Evolutionary conservation across 148 eudicot species (phyloP), one percentile per base, ranked within the genome.

Genomic region (Suaeda aralocaspica): DNA sequence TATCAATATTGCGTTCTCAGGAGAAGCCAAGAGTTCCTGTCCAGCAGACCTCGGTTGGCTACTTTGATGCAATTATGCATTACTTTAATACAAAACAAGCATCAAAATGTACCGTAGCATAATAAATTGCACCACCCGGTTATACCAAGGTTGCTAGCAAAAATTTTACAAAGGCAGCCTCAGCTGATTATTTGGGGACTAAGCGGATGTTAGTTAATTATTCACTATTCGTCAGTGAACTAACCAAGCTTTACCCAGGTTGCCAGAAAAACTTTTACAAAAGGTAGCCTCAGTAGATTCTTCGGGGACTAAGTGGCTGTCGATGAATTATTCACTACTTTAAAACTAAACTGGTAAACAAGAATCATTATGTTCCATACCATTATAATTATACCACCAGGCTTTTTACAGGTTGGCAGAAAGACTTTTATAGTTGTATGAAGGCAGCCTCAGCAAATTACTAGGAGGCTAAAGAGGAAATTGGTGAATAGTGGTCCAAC

Each of bases 261-360:
- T n/a, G n/a, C n/a, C n/a, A n/a, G n/a, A n/a, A n/a, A n/a, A n/a
- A n/a, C n/a, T n/a, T n/a, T n/a, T n/a, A n/a, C n/a, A n/a, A n/a
- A n/a, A 9, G 60, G 33, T 6, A 57, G 19, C 19, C 34, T 57
- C 19, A 57, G 13, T 19, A 28, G 36, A n/a, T 50, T 50, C 5
- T 1, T 57, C 29, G 19, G 61, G 59, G 44, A 2, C 42, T 31
- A 25, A 60, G 44, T n/a, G n/a, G n/a, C n/a, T n/a, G n/a, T n/a
- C n/a, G n/a, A n/a, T n/a, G n/a, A 74, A 19, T 22, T 18, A 19
- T 19, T 49, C 41, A 2, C 22, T 30, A 30, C n/a, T 63, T 44
- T 4, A 45, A 15, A 67, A 67, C n/a, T 69, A 52, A 52, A 29
- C 39, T n/a, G n/a, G n/a, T n/a, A n/a, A n/a, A n/a, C n/a, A 68